Evolutionary conservation across 1,139 yeast species (phyloP).

Genomic region (Candida albicans): DNA sequence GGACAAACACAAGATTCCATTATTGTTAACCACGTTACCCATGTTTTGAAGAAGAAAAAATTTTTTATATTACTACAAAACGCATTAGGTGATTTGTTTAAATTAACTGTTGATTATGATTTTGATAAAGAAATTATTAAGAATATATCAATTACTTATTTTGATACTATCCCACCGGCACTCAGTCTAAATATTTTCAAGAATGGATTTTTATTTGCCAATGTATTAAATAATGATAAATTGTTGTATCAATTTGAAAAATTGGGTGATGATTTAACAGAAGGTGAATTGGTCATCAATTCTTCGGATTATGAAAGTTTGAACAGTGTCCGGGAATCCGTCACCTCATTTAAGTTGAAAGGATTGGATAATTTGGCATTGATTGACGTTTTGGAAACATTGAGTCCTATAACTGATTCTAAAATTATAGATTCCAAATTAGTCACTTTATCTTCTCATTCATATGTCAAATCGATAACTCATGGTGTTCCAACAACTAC

Average conservation of each 20-base stretch:
- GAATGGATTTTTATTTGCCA: slow-evolving; percentile 75
- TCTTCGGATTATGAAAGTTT: slow-evolving; percentile 17
- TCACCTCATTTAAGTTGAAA: slow-evolving; percentile 21
- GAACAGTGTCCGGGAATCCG: slow-evolving; percentile 2
- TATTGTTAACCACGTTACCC: slow-evolving; percentile 61
- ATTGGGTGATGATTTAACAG: slow-evolving; percentile 51
- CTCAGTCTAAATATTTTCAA: slow-evolving; percentile 59
- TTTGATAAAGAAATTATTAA: slow-evolving; percentile 45
- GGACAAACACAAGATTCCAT: slow-evolving; percentile 23
- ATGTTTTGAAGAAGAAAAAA: slow-evolving; percentile 54
- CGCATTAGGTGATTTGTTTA: slow-evolving; percentile 75
- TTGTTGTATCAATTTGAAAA: slow-evolving; percentile 73
- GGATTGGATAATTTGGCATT: slow-evolving; percentile 58
- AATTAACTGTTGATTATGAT: slow-evolving; percentile 50
- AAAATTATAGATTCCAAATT: slow-evolving; percentile 32
- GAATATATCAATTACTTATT: slow-evolving; percentile 43
- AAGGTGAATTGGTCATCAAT: slow-evolving; percentile 26
- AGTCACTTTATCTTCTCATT: slow-evolving; percentile 31
- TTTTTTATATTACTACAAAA: slow-evolving; percentile 77
- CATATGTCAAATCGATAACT: slow-evolving; percentile 52
- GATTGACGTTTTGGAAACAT: slow-evolving; percentile 51
- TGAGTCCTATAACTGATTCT: slow-evolving; percentile 61
- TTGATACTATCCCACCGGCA: slow-evolving; percentile 71
- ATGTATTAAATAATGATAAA: slow-evolving; percentile 62
- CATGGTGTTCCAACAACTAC: slow-evolving; percentile 63